Conservation (phyloP, 2,329 filamentous ascomycete genomes). For the Pseudogymnoascus sp. region DNA sequence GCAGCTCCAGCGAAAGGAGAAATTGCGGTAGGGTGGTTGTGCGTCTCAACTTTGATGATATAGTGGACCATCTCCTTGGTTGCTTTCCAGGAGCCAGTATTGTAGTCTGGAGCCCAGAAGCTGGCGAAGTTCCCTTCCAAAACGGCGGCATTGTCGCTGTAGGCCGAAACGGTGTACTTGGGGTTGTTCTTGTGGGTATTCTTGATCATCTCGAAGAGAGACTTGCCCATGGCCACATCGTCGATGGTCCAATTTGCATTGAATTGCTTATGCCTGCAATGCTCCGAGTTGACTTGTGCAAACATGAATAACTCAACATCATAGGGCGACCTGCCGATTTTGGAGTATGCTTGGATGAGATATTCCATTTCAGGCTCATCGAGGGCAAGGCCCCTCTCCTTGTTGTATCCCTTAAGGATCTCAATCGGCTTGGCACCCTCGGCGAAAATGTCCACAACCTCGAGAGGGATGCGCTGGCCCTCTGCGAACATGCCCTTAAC, state of each 20-base stretch:
- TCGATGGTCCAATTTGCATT: constrained; percentile 96
- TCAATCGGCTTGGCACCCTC: constrained; percentile 57
- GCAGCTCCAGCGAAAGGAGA: constrained; percentile 88
- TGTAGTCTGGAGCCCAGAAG: constrained; percentile 82
- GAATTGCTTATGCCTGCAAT: constrained; percentile 77
- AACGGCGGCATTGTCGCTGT: constrained; percentile 97
- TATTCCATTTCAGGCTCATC: constrained; percentile 89
- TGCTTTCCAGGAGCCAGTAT: constrained; percentile 79
- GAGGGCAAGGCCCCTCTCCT: constrained; percentile 72
- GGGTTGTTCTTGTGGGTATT: constrained; percentile 83
- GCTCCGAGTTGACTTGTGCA: constrained; percentile 97
- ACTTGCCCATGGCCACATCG: constrained; percentile 67
- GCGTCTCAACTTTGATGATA: constrained; percentile 91
- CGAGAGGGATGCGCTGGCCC: constrained; percentile 50
- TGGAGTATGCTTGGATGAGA: constrained; percentile 73
- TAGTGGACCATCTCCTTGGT: constrained; percentile 82
- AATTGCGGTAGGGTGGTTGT: constrained; percentile 95
- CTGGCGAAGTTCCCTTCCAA: constrained; percentile 62
- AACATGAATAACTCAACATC: constrained; percentile 99
- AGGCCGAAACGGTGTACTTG: constrained; percentile 82
- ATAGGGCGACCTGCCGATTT: constrained; percentile 55
- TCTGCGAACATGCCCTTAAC: constrained; percentile 73
- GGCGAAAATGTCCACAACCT: constrained; percentile 66
- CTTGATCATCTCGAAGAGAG: constrained; percentile 90
- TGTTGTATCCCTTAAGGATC: constrained; percentile 75